Conservation (phyloP, 306 rosid species). For the Dalbergia cultrata region DNA sequence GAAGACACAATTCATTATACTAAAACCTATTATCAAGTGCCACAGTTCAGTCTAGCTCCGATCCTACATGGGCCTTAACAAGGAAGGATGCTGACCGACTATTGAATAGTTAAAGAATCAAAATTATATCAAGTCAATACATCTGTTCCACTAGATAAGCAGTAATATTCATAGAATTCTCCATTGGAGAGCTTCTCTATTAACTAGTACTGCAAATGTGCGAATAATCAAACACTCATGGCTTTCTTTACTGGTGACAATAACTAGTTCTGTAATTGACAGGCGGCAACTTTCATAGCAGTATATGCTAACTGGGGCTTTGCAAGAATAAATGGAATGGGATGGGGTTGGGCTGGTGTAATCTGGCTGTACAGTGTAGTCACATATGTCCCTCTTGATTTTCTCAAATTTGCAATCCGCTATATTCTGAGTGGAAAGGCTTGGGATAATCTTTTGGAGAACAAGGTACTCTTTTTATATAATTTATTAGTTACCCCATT, state of each 20-base stretch:
- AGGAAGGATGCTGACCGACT: too few relatives aligned
- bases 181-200: background rate
- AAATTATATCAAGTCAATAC: background rate
- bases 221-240: background rate
- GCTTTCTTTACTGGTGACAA: background rate
- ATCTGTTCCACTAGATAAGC: background rate
- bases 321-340: slow-evolving; percentile 83
- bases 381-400: slow-evolving; percentile 91
- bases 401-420: slow-evolving; percentile 88
- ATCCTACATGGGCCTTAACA: too few relatives aligned
- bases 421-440: slow-evolving; percentile 84
- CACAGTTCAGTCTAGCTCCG: too few relatives aligned
- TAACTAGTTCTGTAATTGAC: slow-evolving; percentile 36
- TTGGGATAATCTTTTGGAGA: slow-evolving; percentile 90
- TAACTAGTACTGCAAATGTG: background rate
- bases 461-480: slow-evolving; percentile 67
- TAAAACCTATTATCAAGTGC: background rate
- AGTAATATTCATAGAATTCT: background rate
- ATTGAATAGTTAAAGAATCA: background rate
- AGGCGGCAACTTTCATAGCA: slow-evolving; percentile 91
- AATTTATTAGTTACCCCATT: background rate
- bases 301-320: slow-evolving; percentile 88
- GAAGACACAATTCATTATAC: background rate
- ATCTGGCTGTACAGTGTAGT: slow-evolving; percentile 86
- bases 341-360: slow-evolving; percentile 99